Evolutionary conservation across 2,329 filamentous ascomycete genomes (phyloP).

Genomic region (Paramyrothecium sp.): DNA sequence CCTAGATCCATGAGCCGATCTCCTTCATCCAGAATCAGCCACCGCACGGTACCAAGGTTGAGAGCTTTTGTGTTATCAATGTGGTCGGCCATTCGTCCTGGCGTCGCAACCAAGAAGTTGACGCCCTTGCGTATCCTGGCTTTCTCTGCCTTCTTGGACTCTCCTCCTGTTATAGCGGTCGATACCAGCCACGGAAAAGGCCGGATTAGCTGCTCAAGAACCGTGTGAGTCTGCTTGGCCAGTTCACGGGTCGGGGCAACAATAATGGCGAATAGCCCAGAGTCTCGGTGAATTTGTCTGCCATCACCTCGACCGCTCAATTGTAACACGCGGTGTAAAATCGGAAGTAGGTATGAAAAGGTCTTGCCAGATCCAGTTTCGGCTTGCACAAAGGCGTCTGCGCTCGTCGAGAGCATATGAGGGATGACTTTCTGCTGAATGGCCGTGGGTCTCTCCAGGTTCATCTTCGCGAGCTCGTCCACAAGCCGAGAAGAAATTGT

Average conservation of each 20-base stretch:
- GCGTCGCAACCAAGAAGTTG: slow-evolving; percentile 94
- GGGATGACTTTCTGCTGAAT: slow-evolving; percentile 90
- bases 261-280: slow-evolving; percentile 91
- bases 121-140: slow-evolving; percentile 89
- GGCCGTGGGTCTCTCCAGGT: slow-evolving; percentile 85
- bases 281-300: slow-evolving; percentile 72
- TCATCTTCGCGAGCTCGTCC: slow-evolving; percentile 81
- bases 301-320: slow-evolving; percentile 60
- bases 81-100: slow-evolving; percentile 87
- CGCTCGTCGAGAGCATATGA: slow-evolving; percentile 75
- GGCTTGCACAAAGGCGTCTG: slow-evolving; percentile 93
- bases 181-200: slow-evolving; percentile 93
- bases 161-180: slow-evolving; percentile 73
- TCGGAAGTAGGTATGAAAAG: slow-evolving; percentile 88
- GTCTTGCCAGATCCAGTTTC: slow-evolving; percentile 98
- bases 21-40: slow-evolving; percentile 93
- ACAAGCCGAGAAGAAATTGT: slow-evolving; percentile 81
- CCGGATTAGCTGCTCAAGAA: slow-evolving; percentile 81
- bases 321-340: slow-evolving; percentile 83
- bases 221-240: slow-evolving; percentile 87
- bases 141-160: slow-evolving; percentile 79
- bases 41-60: slow-evolving; percentile 84
- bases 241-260: slow-evolving; percentile 90
- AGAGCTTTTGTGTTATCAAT: slow-evolving; percentile 88
- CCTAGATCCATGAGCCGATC: slow-evolving; percentile 98